Conservation (phyloP, 192 early-diverging fungal species). For the Coemansia sp. region DNA sequence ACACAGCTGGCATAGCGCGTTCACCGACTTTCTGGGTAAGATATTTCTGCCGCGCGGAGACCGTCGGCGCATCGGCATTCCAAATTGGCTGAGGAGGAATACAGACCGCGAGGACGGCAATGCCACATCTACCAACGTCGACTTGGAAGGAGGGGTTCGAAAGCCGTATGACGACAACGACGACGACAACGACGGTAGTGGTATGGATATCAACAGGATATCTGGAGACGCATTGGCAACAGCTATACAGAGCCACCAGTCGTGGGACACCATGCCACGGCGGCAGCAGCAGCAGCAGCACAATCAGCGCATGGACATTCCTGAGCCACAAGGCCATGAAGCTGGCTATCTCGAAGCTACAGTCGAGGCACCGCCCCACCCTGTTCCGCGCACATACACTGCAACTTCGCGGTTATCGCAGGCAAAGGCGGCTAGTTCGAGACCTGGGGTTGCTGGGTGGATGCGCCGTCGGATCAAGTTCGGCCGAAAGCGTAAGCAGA, state of each 20-base stretch:
- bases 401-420: slow-evolving; percentile 39
- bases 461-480: slow-evolving; percentile 16
- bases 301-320: neutral
- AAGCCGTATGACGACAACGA: neutral
- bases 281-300: neutral
- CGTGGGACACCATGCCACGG: neutral
- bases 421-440: slow-evolving; percentile 14
- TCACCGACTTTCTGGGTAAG: slow-evolving; percentile 26
- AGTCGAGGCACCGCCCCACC: neutral
- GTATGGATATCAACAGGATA: neutral
- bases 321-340: neutral
- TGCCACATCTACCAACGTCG: neutral
- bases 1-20: slow-evolving; percentile 19
- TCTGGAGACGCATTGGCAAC: neutral
- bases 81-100: slow-evolving; percentile 32
- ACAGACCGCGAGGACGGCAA: slow-evolving; percentile 13
- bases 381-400: slow-evolving; percentile 37
- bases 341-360: too few species aligned
- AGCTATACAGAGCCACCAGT: neutral
- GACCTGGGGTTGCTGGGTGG: slow-evolving; percentile 14
- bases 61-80: slow-evolving; percentile 41
- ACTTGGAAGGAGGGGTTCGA: slow-evolving; percentile 8
- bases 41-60: slow-evolving; percentile 27
- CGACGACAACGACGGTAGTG: neutral
- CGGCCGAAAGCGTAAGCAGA: neutral